phyloP scores from a whole-genome alignment of 371 early-diverging fungal genomes.

The Entomophthora muscae region DNA sequence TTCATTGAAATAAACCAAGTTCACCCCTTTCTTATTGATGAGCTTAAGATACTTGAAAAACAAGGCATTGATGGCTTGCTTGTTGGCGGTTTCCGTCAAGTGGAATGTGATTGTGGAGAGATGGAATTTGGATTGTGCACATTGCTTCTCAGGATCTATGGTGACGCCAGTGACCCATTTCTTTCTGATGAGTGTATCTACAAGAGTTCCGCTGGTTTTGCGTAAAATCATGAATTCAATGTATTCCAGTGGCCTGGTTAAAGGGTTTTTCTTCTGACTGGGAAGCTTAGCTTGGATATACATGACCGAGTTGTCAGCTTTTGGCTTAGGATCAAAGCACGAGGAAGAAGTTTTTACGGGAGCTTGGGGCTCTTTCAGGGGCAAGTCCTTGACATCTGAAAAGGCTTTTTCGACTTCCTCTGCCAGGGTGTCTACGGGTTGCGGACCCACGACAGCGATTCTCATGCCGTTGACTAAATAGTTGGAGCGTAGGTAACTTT shows the following conservation, averaged over 20 bases:
- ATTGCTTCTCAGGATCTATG: background rate
- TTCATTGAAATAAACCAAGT: background rate
- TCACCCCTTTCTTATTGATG: background rate
- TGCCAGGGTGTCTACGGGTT: background rate
- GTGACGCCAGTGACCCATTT: background rate
- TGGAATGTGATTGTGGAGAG: background rate
- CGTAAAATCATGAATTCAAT: background rate
- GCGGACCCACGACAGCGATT: background rate
- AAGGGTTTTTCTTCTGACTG: background rate
- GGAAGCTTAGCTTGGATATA: background rate
- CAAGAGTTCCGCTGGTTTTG: background rate
- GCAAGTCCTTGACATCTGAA: background rate
- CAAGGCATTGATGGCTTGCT: background rate
- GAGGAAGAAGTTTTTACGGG: background rate
- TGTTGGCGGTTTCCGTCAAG: background rate
- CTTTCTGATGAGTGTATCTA: background rate
- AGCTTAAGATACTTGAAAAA: background rate
- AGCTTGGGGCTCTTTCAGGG: background rate
- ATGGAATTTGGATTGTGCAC: background rate
- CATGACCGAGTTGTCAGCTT: background rate
- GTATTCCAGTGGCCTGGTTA: background rate
- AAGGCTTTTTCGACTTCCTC: background rate
- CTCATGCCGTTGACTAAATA: background rate
- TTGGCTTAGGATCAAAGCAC: background rate
- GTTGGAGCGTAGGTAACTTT: background rate